Base-by-base conservation (phyloP, 139 green algal genomes). In the Closterium sp. region DNA sequence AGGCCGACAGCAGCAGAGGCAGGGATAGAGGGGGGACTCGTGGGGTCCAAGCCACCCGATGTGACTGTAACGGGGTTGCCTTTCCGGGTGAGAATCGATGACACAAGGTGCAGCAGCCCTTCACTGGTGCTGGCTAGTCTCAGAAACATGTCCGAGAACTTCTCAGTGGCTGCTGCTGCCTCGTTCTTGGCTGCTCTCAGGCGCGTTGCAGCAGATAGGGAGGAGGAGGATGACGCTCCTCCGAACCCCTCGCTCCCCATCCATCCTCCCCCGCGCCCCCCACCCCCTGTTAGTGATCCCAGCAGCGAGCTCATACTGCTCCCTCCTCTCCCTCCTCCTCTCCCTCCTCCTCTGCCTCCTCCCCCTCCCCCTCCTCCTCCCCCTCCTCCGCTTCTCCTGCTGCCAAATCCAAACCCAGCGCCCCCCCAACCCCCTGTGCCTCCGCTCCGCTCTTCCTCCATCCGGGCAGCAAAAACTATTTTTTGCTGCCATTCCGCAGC, bases 41-140 rank as follows among this genome's bases (percentile, higher is more conserved):
- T n/a, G n/a, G 55, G 55, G 16, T 76, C 16, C 16, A 76, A 28
- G n/a, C n/a, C n/a, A 2, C 55, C 55, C 55, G 0, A 76, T 34
- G 30, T 21, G 5, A 34, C 83, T 86, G 83, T n/a, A 86, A 86
- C n/a, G 83, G 83, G 83, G 83, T 32, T 34, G n/a, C n/a, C 7
- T 32, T 33, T 33, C n/a, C 30, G 23, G 7, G 30, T 33, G 83
- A 86, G 83, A 7, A 86, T 12, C 3, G 83, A 86, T 23, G 88
- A 38, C 32, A 93, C 84, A 9, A 94, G 33, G 36, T 84, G 88
- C 81, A 89, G 32, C 35, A 90, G 28, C 21, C 35, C 76, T 66
- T 94, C 91, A 33, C 91, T 85, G 23, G 16, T 23, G 32, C 89
- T 81, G 16, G 88, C 93, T 8, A 94, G 33, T 21, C 90, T 16